Evolutionary conservation across 352 stramenopile genomes (phyloP).

Genomic region (Plasmopara viticola): DNA sequence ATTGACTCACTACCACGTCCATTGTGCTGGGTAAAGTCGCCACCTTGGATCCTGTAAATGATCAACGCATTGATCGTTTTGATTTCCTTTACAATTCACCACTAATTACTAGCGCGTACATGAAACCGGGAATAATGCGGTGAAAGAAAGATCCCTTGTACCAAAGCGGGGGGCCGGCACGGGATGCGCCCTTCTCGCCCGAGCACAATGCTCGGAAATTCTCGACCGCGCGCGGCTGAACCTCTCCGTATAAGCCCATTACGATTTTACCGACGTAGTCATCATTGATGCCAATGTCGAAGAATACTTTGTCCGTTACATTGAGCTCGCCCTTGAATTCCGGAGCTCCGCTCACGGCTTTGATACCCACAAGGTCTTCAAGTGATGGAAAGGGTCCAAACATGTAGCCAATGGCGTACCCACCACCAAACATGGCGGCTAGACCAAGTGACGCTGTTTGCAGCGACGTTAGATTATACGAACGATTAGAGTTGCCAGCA

Average conservation of each 20-base stretch:
- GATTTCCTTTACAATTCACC: too few relatives aligned
- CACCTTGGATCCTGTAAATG: constrained; percentile 83
- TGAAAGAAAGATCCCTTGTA: constrained; percentile 95
- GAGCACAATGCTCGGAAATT: constrained; percentile 81
- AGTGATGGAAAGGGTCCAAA: constrained; percentile 59
- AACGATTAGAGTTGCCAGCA: constrained; percentile 4
- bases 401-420: constrained; percentile 64
- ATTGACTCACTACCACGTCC: constrained; percentile 93
- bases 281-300: constrained; percentile 95
- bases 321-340: constrained; percentile 47
- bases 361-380: constrained; percentile 47
- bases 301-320: constrained; percentile 90
- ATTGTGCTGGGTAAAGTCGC: constrained; percentile 92
- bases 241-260: constrained; percentile 69
- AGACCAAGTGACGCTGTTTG: constrained; percentile 42
- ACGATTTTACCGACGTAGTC: constrained; percentile 82
- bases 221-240: constrained; percentile 70
- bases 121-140: constrained; percentile 94
- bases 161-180: constrained; percentile 91
- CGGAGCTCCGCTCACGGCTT: constrained; percentile 22
- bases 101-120: constrained; percentile 43
- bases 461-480: constrained; percentile 31
- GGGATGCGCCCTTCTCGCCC: constrained; percentile 61
- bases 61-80: neutral
- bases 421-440: constrained; percentile 46